phyloP scores from a whole-genome alignment of 768 basidiomycete genomes.

The Hericium erinaceus region DNA sequence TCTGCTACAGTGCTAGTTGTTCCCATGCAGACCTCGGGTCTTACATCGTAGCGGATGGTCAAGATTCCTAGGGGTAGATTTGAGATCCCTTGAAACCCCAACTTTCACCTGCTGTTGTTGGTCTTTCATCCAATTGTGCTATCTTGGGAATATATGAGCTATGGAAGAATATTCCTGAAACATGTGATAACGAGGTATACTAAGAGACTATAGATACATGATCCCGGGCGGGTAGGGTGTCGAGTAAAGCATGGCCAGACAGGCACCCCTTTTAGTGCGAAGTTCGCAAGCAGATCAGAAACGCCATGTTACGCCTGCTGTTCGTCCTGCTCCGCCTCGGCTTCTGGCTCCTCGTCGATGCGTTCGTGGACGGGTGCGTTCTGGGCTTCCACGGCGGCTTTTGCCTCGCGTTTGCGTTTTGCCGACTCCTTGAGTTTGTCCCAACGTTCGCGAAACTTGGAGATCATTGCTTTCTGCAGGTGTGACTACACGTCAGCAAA shows the following conservation, averaged over 20 bases:
- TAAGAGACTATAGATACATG: not conserved
- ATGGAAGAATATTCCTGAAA: too few species aligned
- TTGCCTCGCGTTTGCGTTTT: conserved; percentile 75
- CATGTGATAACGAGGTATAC: not conserved
- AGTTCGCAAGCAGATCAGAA: not conserved
- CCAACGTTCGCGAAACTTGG: conserved; percentile 80
- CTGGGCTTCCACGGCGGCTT: conserved; percentile 44
- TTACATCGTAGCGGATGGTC: too few species aligned
- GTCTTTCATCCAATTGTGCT: too few species aligned
- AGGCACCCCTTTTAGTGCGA: not conserved
- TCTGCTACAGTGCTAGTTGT: too few species aligned
- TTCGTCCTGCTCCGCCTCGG: conserved; percentile 50
- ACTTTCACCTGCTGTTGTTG: too few species aligned
- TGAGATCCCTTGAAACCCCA: too few species aligned
- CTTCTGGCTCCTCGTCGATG: conserved; percentile 60
- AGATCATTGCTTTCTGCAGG: conserved; percentile 69
- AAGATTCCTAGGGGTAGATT: too few species aligned
- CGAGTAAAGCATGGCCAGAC: not conserved
- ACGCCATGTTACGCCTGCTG: not conserved
- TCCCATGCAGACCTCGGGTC: too few species aligned
- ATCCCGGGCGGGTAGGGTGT: not conserved
- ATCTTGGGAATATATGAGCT: too few species aligned
- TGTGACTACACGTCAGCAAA: conserved; percentile 3
- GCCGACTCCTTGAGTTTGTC: conserved; percentile 85
- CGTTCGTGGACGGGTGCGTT: conserved; percentile 45